These are phyloP conservation scores for Daldinia sp. DNA, from an alignment of 2,329 filamentous ascomycete genomes.

Conservation along the genomic window DNA sequence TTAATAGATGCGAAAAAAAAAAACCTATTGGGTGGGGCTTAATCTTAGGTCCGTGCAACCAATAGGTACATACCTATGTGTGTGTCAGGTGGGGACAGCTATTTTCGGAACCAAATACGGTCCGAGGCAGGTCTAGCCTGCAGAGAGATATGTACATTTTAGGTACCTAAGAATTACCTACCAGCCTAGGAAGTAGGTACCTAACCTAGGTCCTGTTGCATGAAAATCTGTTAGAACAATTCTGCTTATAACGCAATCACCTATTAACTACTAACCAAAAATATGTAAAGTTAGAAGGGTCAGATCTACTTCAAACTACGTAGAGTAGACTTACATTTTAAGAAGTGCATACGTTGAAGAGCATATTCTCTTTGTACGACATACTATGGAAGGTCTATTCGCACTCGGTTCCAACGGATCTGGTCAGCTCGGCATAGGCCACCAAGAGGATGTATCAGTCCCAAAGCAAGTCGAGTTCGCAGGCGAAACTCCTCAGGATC, in stretches of 20 bases:
- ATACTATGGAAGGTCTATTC: constrained; percentile 63
- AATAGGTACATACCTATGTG: background rate
- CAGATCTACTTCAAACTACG: background rate
- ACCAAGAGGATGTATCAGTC: constrained; percentile 73
- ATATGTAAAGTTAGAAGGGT: background rate
- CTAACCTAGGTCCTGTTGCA: no score
- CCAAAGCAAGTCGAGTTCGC: constrained; percentile 70
- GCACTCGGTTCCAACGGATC: constrained; percentile 79
- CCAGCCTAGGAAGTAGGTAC: no score
- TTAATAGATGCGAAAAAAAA: constrained; percentile 21
- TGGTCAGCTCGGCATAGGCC: constrained; percentile 76
- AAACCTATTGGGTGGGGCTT: constrained; percentile 20
- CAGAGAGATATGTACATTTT: background rate
- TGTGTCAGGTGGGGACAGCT: background rate
- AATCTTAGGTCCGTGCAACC: constrained; percentile 1
- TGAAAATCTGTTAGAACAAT: no score
- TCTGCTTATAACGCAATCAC: no score
- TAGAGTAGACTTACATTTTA: background rate
- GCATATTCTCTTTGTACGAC: background rate
- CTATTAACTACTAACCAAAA: no score
- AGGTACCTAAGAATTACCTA: background rate
- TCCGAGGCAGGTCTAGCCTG: constrained; percentile 10
- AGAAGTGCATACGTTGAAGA: background rate
- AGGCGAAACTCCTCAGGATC: constrained; percentile 48
- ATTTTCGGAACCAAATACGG: background rate